Evolutionary conservation across 352 stramenopile genomes (phyloP), one percentile per base, ranked within the genome.

Genomic region (Phytophthora vignae): DNA sequence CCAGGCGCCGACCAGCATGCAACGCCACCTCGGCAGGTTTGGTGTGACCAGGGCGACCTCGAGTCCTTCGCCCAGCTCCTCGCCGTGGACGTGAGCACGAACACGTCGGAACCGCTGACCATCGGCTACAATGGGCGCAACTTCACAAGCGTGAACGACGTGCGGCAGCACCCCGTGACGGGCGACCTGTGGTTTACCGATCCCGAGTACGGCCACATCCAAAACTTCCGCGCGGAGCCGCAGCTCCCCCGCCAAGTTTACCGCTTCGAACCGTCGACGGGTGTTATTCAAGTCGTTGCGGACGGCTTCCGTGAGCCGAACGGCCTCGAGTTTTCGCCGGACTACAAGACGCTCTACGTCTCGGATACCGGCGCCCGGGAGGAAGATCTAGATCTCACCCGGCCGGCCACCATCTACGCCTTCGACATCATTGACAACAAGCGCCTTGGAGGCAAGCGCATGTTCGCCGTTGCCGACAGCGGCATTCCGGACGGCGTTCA

Each of bases 161-260:
- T 73, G 66, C 63, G 46, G 50, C 66, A 73, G 59, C 66, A 73
- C 33, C 66, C 59, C 5, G 53, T 57, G 60, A 73, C 60, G 15
- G 59, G 66, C 17, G 66, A 73, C 22, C 66, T 73, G 17, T 73
- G 66, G 66, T 73, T 73, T 29, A 69, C 67, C 3, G 67, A 69
- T 14, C 42, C 67, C 0, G 50, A 46, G 27, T 74, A 74, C 49
- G 67, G 67, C 12, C 42, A 52, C n/a, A 50, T 74, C 27, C 60
- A 74, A 4, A 38, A 50, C 48, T 66, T 66, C 31, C 60, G 60
- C 21, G 33, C 31, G 7, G 60, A 66, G 31, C 60, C 60, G 2
- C 25, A 66, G 31, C 48, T 58, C 25, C 60, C 60, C 3, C 36
- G 60, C 53, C 60, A 66, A 7, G 15, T 66, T 2, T 66, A 66